These are phyloP conservation scores for Solanum infundibuliforme DNA, from an alignment of 257 asterid species.

Conservation along the genomic window DNA sequence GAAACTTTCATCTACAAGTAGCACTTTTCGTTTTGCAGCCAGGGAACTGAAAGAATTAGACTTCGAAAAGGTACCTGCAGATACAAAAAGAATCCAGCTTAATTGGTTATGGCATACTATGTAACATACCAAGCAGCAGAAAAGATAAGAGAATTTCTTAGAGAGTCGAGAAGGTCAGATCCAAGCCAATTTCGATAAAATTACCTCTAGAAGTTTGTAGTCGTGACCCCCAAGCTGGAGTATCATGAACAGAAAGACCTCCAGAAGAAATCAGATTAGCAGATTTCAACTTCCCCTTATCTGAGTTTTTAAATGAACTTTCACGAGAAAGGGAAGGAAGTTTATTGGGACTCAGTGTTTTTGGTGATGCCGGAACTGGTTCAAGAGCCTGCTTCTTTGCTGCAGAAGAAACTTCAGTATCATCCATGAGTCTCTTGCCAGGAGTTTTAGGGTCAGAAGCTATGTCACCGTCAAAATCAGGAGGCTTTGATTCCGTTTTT, in stretches of 20 bases:
- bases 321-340: slow-evolving; percentile 43
- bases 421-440: slow-evolving; percentile 59
- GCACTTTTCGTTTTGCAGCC: slow-evolving; percentile 59
- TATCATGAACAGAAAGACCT: slow-evolving; percentile 20
- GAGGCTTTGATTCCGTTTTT: slow-evolving; percentile 25
- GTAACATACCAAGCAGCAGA: background rate
- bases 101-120: background rate
- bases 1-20: slow-evolving; percentile 58
- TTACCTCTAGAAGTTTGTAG: slow-evolving; percentile 42
- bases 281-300: slow-evolving; percentile 38
- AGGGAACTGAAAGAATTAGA: slow-evolving; percentile 62
- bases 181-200: background rate
- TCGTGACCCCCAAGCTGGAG: slow-evolving; percentile 39
- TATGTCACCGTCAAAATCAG: slow-evolving; percentile 9
- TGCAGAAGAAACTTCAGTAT: slow-evolving; percentile 56
- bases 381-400: slow-evolving; percentile 54
- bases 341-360: slow-evolving; percentile 28
- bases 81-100: background rate
- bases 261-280: slow-evolving; percentile 31
- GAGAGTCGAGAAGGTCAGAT: background rate
- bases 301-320: slow-evolving; percentile 47
- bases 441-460: slow-evolving; percentile 15
- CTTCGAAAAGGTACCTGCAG: slow-evolving; percentile 62
- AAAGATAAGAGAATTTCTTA: slow-evolving; percentile 4
- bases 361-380: slow-evolving; percentile 37